Base-by-base conservation (phyloP, 2,329 filamentous ascomycete genomes). In the Taxawa tesnikishii region DNA sequence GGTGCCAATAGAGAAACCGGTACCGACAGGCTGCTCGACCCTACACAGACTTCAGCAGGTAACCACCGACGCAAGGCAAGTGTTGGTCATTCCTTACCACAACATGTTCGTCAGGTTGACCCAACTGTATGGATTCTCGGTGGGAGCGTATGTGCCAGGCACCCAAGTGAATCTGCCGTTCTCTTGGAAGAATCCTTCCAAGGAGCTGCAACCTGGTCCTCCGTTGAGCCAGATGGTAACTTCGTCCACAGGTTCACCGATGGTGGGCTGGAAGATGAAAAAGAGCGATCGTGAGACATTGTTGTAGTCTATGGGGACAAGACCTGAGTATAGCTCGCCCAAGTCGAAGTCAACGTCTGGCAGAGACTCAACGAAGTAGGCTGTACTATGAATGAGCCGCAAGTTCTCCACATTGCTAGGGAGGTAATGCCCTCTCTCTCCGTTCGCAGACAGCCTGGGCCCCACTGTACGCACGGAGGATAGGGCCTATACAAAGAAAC, bases 31-130 rank as follows among this genome's bases (percentile, higher is more conserved):
- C 37, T 69, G 64, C 30, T 62, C 65, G 10, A 68, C 50, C 58
- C 54, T 24, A 11, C 9, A 24, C 21, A 11, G 9, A 9, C 11
- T 11, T 24, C 9, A 9, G 21, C 11, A 24, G 21, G 11, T 24
- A n/a, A n/a, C n/a, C n/a, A n/a, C n/a, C n/a, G n/a, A n/a, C n/a
- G n/a, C n/a, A n/a, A n/a, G n/a, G n/a, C n/a, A n/a, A n/a, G n/a
- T n/a, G n/a, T n/a, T n/a, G n/a, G 21, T 9, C 51, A 84, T 59
- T 9, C 31, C 32, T 6, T 81, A 65, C 71, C 76, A 90, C 28
- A 90, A 60, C 45, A 85, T 70, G 53, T 85, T 84, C 32, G 80
- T 80, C 25, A 88, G 55, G 31, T 78, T 78, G 38, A 72, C 50
- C 58, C 59, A 64, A 28, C 53, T 53, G 49, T 52, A 64, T 0